Conservation (phyloP, 306 rosid genomes). For the Cyamopsis tetragonoloba region DNA sequence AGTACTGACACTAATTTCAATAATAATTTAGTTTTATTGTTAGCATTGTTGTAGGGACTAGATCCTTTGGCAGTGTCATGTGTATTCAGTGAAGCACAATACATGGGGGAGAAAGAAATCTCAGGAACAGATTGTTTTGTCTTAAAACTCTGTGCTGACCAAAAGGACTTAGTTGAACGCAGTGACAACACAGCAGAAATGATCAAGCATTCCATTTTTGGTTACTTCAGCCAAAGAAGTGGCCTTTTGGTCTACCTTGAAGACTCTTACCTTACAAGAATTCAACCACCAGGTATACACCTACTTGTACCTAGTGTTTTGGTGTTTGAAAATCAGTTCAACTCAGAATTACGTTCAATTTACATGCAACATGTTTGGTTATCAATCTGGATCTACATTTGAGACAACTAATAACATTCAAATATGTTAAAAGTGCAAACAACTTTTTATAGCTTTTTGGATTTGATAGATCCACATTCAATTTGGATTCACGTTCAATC, state of each 20-base stretch:
- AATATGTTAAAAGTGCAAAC: too few species aligned
- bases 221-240: conserved; percentile 85
- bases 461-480: too few species aligned
- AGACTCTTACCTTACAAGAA: conserved; percentile 84
- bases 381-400: too few species aligned
- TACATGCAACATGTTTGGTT: too few species aligned
- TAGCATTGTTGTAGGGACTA: conserved; percentile 64
- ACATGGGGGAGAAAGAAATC: conserved; percentile 83
- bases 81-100: conserved; percentile 69
- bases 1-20: not conserved
- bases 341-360: too few species aligned
- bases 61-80: conserved; percentile 82
- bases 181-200: conserved; percentile 90
- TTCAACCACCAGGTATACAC: conserved; percentile 90
- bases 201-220: conserved; percentile 82
- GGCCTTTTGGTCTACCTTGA: conserved; percentile 70
- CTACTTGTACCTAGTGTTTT: too few species aligned
- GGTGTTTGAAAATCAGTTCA: too few species aligned
- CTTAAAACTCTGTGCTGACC: conserved; percentile 74
- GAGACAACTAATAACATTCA: too few species aligned
- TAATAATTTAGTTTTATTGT: conserved; percentile 3
- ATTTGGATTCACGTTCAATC: too few species aligned
- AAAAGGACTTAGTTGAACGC: conserved; percentile 60
- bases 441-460: too few species aligned
- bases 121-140: conserved; percentile 66